Evolutionary conservation across 2,329 filamentous ascomycete genomes (phyloP), one percentile per base, ranked within the genome.

Genomic region (Xylaria sp.): DNA sequence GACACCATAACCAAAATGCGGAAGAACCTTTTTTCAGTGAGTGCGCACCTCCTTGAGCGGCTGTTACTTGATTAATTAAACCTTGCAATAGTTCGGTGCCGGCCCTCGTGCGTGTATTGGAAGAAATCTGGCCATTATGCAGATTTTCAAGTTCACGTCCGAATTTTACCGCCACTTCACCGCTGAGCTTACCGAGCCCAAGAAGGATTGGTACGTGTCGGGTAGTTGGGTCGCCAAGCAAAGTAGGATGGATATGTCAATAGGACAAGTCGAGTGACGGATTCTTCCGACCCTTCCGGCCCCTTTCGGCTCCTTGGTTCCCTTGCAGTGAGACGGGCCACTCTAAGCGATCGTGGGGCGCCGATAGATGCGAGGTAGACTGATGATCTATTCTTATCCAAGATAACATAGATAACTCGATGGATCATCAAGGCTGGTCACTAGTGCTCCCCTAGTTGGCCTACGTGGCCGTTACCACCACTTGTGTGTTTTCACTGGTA

Each of bases 31-130:
- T 48, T 54, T 19, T 47, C 41, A 3, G 37, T 59, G 3, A 13
- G 55, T 58, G 15, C 9, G 37, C 3, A 5, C 1, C 27, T 11
- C 17, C 27, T 11, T 17, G 15, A n/a, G 19, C 29, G 33, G 6
- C 44, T 17, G 8, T 3, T 40, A 33, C 33, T 27, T 15, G 29
- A 10, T 35, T 17, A 19, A 41, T 17, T 10, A 21, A 3, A 4
- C 21, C n/a, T n/a, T n/a, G n/a, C n/a, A n/a, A 19, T 17, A 60
- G 57, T 60, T 56, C 29, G 52, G 58, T 9, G 58, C 51, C 7
- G 58, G 58, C 4, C 46, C 41, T 10, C 52, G 52, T 17, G 52
- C 47, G 37, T 61, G 58, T 25, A 37, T 61, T 6, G 52, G 58
- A 2, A 60, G 41, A 41, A 54, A 58, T 10, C 51, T 58, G 4